These are phyloP conservation scores for Vitis labrusca DNA, from an alignment of 164 flowering plant genomes.

Conservation along the genomic window DNA sequence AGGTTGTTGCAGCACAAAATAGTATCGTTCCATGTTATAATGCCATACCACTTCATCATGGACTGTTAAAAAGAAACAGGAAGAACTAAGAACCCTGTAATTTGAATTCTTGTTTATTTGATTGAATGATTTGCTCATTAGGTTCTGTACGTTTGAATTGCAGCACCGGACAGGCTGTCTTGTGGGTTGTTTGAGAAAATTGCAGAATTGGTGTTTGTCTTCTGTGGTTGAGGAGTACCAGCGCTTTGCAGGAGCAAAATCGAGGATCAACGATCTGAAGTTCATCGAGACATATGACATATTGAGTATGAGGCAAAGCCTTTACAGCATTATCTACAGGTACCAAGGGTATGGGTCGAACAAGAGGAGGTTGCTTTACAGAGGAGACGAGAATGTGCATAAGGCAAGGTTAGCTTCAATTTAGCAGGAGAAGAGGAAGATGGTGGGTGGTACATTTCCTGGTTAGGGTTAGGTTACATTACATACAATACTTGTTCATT, in stretches of 20 bases:
- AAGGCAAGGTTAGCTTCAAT: constrained; percentile 42
- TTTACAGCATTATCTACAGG: constrained; percentile 64
- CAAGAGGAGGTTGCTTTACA: constrained; percentile 59
- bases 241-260: constrained; percentile 65
- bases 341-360: constrained; percentile 66
- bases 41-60: not conserved
- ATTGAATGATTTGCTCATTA: no score
- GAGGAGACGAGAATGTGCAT: constrained; percentile 49
- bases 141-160: not conserved
- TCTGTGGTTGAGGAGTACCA: constrained; percentile 78
- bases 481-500: no score
- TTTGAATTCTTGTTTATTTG: not conserved
- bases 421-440: constrained; percentile 6
- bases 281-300: constrained; percentile 68
- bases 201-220: constrained; percentile 79
- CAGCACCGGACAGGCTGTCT: constrained; percentile 93
- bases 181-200: constrained; percentile 79
- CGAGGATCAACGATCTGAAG: constrained; percentile 55
- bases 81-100: no score
- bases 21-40: not conserved
- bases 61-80: no score
- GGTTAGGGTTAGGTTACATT: no score
- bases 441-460: no score
- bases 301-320: constrained; percentile 48
- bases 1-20: not conserved